Percentiles rank a stretch among this genome's conserved stretches.
These are phyloP conservation scores for Erigeron canadensis DNA, from an alignment of 129 eudicot species.

Conservation along the genomic window DNA sequence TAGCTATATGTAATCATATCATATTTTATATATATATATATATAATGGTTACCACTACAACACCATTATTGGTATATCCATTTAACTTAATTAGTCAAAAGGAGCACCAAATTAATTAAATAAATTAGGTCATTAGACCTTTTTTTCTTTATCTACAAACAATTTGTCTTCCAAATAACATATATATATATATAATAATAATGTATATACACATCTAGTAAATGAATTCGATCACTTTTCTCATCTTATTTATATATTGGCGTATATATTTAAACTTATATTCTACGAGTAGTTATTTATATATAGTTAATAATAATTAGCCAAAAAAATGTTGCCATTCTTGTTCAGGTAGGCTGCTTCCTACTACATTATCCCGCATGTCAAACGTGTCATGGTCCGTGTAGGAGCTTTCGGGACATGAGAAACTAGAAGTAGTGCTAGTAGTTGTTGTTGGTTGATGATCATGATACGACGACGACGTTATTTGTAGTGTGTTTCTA, in stretches of 20 bases:
- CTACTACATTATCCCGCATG: neutral
- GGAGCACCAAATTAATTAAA: too few species aligned
- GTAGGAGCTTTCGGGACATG: neutral
- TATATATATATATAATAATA: too few species aligned
- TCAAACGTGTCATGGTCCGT: conserved; percentile 5
- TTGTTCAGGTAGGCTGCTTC: neutral
- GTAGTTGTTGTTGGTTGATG: neutral
- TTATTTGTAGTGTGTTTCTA: neutral
- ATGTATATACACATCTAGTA: too few species aligned
- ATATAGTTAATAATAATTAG: too few species aligned
- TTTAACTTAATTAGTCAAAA: too few species aligned
- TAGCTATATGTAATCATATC: too few species aligned
- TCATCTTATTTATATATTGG: neutral
- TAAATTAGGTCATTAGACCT: too few species aligned
- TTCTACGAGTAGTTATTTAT: too few species aligned
- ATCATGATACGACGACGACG: too few species aligned
- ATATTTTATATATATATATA: too few species aligned
- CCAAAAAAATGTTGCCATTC: conserved; percentile 10
- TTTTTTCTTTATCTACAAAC: neutral
- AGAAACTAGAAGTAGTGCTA: too few species aligned
- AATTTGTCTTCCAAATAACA: neutral
- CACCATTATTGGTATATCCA: too few species aligned
- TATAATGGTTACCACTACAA: neutral
- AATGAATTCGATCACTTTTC: neutral
- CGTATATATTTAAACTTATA: neutral